These are phyloP conservation scores for Rubroboletus satanas DNA, from an alignment of 768 basidiomycete genomes.

Conservation along the genomic window DNA sequence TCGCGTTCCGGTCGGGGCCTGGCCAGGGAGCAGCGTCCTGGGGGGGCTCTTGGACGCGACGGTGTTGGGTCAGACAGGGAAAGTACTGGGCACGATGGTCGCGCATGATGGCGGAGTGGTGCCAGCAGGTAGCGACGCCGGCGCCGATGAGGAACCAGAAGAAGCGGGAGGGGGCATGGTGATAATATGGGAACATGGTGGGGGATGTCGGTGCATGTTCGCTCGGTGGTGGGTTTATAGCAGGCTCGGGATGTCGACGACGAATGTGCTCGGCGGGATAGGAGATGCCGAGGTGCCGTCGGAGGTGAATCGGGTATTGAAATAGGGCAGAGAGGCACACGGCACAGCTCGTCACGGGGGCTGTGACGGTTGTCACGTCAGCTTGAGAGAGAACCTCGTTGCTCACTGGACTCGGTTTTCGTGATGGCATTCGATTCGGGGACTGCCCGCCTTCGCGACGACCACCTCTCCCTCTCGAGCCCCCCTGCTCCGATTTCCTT, in stretches of 20 bases:
- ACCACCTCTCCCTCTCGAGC: slow-evolving; percentile 9
- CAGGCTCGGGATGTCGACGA: slow-evolving; percentile 4
- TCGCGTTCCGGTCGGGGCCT: slow-evolving; percentile 8
- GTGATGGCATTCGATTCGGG: slow-evolving; percentile 30
- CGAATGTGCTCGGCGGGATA: slow-evolving; percentile 25
- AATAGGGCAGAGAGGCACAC: neutral
- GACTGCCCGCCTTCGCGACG: slow-evolving; percentile 27
- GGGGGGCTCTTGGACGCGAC: slow-evolving; percentile 12
- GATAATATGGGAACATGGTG: slow-evolving; percentile 23
- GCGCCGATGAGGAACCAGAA: slow-evolving; percentile 70
- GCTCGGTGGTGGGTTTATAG: slow-evolving; percentile 13
- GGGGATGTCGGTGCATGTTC: neutral
- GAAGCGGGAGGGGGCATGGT: slow-evolving; percentile 50
- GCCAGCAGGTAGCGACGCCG: slow-evolving; percentile 34
- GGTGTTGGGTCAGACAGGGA: slow-evolving; percentile 27
- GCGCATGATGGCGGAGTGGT: slow-evolving; percentile 41
- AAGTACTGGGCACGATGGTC: slow-evolving; percentile 36
- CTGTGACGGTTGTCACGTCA: slow-evolving; percentile 25
- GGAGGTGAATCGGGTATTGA: slow-evolving; percentile 7
- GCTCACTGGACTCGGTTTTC: neutral
- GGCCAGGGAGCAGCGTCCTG: slow-evolving; percentile 9
- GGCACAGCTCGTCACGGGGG: slow-evolving; percentile 3
- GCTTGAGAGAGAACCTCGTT: neutral
- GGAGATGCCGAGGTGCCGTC: slow-evolving; percentile 15
- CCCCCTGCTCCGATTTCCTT: slow-evolving; percentile 32